These are phyloP conservation scores for Linderniella brevidens DNA, from an alignment of 257 asterid genomes.

Conservation along the genomic window DNA sequence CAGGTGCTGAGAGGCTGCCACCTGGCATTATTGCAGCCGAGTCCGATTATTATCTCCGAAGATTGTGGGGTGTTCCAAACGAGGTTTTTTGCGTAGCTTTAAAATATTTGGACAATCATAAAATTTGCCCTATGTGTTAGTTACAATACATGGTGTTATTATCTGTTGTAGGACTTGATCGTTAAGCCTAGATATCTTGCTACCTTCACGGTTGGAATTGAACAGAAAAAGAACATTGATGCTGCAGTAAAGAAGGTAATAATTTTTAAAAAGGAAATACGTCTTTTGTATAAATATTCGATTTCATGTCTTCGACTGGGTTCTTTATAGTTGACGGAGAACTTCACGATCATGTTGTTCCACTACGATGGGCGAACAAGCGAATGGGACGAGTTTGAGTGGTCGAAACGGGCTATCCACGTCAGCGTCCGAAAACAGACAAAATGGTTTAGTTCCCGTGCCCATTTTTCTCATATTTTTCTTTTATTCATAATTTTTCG, in stretches of 20 bases:
- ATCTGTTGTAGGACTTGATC: conserved; percentile 28
- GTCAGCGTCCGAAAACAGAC: conserved; percentile 44
- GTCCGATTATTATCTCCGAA: conserved; percentile 29
- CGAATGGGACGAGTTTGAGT: conserved; percentile 70
- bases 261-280: not conserved
- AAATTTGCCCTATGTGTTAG: not conserved
- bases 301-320: conserved; percentile 14
- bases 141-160: not conserved
- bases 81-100: conserved; percentile 20
- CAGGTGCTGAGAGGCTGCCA: conserved; percentile 53
- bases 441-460: conserved; percentile 28
- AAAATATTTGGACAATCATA: not conserved
- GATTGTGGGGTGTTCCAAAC: conserved; percentile 42
- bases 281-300: conserved; percentile 16
- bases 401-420: conserved; percentile 60
- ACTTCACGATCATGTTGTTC: conserved; percentile 44
- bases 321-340: conserved; percentile 35
- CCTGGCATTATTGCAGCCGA: conserved; percentile 29
- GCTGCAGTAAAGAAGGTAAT: conserved; percentile 54
- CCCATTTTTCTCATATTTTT: no score
- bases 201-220: conserved; percentile 54
- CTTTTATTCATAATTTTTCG: no score
- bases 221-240: conserved; percentile 43
- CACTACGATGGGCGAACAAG: conserved; percentile 57
- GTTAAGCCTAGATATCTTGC: conserved; percentile 50